These are phyloP conservation scores for Apiospora saccharicola DNA, from an alignment of 2,329 filamentous ascomycete species.

Conservation along the genomic window DNA sequence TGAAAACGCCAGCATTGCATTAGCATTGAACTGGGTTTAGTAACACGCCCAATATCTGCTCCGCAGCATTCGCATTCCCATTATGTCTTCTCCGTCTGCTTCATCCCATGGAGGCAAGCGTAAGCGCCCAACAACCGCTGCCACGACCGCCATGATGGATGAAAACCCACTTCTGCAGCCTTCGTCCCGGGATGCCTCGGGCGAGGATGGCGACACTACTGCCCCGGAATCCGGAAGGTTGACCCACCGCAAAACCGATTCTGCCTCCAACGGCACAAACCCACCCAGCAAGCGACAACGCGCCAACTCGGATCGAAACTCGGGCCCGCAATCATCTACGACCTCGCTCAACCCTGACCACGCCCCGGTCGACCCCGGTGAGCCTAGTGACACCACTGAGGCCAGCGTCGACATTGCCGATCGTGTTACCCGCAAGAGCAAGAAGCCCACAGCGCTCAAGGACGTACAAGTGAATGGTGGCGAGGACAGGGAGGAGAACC, in stretches of 20 bases:
- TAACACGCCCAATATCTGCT: background rate
- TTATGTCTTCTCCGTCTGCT: conserved; percentile 68
- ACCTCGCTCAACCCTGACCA: conserved; percentile 6
- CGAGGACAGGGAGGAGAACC: conserved; percentile 49
- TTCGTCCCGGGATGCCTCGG: conserved; percentile 83
- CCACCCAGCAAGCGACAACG: conserved; percentile 79
- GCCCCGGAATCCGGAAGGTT: conserved; percentile 63
- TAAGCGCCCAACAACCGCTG: conserved; percentile 73
- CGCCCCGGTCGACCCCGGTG: conserved; percentile 63
- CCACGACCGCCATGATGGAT: conserved; percentile 55
- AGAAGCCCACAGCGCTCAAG: conserved; percentile 53
- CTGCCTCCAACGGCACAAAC: conserved; percentile 50
- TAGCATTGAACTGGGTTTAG: background rate
- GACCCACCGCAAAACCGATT: conserved; percentile 66
- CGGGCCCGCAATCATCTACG: conserved; percentile 45
- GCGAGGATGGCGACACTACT: conserved; percentile 80
- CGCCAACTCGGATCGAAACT: conserved; percentile 63
- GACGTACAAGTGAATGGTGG: conserved; percentile 44
- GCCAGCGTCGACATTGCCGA: conserved; percentile 72
- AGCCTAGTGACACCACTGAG: conserved; percentile 74
- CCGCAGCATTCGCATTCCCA: conserved; percentile 27
- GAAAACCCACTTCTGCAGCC: conserved; percentile 69
- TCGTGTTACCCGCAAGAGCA: conserved; percentile 62
- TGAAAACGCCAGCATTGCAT: background rate
- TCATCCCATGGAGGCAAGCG: conserved; percentile 72